Percentiles rank a stretch among this genome's conserved stretches.
phyloP scores from a whole-genome alignment of 2,329 filamentous ascomycete species.

The Stagonosporopsis cucurbitacearum region DNA sequence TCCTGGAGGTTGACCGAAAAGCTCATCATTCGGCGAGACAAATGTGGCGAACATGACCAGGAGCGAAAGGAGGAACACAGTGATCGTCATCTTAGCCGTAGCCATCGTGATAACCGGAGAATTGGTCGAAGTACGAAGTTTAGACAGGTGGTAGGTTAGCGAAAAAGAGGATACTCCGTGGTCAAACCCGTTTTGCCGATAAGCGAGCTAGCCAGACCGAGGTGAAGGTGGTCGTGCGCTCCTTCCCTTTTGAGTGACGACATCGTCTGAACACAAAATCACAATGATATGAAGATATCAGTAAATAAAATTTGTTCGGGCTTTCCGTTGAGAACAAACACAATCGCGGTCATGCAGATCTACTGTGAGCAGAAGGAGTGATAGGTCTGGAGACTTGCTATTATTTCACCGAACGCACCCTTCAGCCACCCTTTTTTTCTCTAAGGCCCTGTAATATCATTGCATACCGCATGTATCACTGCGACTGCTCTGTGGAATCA shows the following conservation, averaged over 20 bases:
- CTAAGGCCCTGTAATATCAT: too few relatives aligned
- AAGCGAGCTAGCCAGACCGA: not conserved
- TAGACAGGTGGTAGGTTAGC: too few relatives aligned
- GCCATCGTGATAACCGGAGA: not conserved
- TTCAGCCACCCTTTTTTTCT: too few relatives aligned
- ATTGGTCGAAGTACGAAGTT: too few relatives aligned
- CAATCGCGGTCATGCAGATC: not conserved
- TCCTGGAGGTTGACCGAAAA: not conserved
- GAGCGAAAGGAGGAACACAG: not conserved
- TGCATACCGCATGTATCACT: not conserved
- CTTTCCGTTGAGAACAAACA: not conserved
- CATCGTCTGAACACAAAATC: not conserved
- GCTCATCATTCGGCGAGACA: not conserved
- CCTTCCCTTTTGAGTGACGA: not conserved
- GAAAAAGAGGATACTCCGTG: too few relatives aligned
- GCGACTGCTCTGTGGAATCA: slow-evolving; percentile 16
- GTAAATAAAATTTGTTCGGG: too few relatives aligned
- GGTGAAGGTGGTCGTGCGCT: not conserved
- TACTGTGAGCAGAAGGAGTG: not conserved
- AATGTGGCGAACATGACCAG: not conserved
- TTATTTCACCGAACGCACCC: too few relatives aligned
- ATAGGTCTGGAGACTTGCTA: too few relatives aligned
- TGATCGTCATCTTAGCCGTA: not conserved
- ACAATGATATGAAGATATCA: too few relatives aligned
- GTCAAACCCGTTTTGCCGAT: not conserved